Base-by-base conservation (phyloP, 805 yeast species). In the Grigorovia transvaalensis region DNA sequence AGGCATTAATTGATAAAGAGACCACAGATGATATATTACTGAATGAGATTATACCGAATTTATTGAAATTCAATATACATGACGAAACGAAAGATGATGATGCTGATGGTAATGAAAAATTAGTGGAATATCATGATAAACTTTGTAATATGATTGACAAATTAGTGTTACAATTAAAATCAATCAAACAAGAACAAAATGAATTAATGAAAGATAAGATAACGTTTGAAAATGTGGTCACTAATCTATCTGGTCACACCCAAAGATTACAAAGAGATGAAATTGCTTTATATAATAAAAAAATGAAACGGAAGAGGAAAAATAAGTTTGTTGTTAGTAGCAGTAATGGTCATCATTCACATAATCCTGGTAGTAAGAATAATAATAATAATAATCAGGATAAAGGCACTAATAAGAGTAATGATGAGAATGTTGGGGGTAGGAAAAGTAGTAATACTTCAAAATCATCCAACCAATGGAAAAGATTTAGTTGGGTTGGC, bases 191-290 rank as follows among this genome's bases (percentile, higher is more conserved):
- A 9, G 60, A 76, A 53, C 71, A 76, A 47, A 63, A 65, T 40
- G 80, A 75, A 9, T 68, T 82, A 18, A 71, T 71, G 52, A 76
- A 74, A 45, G 95, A 89, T 64, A 85, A 86, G 59, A 78, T 77
- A 38, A 79, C 90, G 15, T 89, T 84, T 63, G 96, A 91, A 59
- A 76, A 84, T 2, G 95, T 93, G 57, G 89, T 93, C 44, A 96
- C 88, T 62, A 89, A 88, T 59, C 71, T 90, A 58, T 86, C 90
- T 15, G 97, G 96, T 8, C 89, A 90, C 64, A 85, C 96, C 7
- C 96, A 93, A 66, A 79, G 87, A 59, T 59, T 85, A 49, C 77
- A 85, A 58, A 73, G 91, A 51, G 72, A 70, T 52, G 76, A 73
- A 56, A 65, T 71, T 15, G 68, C 71, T 44, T 57, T 62, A 46